A percentile compares a stretch with the other conserved stretches of the same genome.
phyloP scores from a whole-genome alignment of 2,329 filamentous ascomycete genomes.

The Blastomyces gilchristii region DNA sequence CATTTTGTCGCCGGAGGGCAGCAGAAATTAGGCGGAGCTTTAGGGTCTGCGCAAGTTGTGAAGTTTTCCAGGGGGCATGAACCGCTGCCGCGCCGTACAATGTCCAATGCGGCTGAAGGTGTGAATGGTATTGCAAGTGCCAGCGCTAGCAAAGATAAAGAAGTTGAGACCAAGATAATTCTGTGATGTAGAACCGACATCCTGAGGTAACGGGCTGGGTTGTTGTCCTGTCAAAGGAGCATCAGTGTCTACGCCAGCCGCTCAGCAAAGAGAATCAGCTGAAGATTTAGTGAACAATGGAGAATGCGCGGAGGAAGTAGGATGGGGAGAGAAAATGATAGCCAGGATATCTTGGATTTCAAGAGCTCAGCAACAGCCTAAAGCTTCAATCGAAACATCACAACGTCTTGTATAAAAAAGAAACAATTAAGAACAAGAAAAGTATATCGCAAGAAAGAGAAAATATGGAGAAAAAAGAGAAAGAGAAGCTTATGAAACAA shows the following conservation, averaged over 20 bases:
- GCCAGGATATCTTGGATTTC: not conserved
- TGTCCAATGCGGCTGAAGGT: conserved; percentile 17
- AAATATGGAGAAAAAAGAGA: not conserved
- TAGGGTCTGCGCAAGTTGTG: conserved; percentile 27
- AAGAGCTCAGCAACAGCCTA: not conserved
- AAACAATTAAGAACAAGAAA: not conserved
- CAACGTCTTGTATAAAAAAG: not conserved
- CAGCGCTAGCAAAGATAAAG: not conserved
- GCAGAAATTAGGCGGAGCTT: conserved; percentile 35
- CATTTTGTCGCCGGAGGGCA: conserved; percentile 34
- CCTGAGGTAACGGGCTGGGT: not conserved
- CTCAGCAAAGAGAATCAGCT: not conserved
- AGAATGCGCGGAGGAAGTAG: not conserved
- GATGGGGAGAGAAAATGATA: not conserved
- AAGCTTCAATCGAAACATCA: conserved; percentile 3
- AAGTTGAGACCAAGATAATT: not conserved
- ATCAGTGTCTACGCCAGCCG: not conserved
- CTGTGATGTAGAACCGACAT: not conserved
- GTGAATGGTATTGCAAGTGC: conserved; percentile 17
- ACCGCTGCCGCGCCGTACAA: conserved; percentile 20
- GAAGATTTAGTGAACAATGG: not conserved
- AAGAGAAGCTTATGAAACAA: not conserved
- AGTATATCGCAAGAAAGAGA: not conserved
- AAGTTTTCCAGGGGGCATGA: conserved; percentile 26
- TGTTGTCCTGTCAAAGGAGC: not conserved